Evolutionary conservation across 2,329 filamentous ascomycete species (phyloP).

Genomic region (Aspergillus caelatus): DNA sequence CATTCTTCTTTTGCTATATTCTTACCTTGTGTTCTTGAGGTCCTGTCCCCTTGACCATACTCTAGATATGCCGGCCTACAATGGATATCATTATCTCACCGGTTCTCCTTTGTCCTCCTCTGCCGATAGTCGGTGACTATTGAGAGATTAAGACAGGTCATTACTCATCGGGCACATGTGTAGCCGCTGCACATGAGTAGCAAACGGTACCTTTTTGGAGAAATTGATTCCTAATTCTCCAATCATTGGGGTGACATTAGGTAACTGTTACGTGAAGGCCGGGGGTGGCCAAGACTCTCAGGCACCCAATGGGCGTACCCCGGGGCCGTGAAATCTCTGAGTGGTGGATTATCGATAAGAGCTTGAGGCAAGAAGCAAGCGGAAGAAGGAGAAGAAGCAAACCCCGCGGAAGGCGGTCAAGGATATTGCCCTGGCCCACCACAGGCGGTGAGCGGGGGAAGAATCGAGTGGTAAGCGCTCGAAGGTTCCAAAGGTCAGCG

Average conservation of each 20-base stretch:
- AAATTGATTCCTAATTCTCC: background rate
- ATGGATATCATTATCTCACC: background rate
- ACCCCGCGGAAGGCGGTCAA: constrained; percentile 22
- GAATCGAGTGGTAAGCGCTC: constrained; percentile 36
- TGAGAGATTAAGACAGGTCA: background rate
- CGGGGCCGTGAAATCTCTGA: constrained; percentile 5
- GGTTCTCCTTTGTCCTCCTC: background rate
- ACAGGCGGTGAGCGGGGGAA: constrained; percentile 30
- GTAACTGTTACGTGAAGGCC: constrained; percentile 1
- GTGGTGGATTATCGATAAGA: constrained; percentile 23
- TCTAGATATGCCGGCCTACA: background rate
- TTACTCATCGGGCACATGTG: background rate
- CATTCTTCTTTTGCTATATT: background rate
- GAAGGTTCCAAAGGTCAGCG: constrained; percentile 42
- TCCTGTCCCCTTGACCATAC: background rate
- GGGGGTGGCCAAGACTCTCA: background rate
- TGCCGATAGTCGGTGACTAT: background rate
- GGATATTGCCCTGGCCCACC: constrained; percentile 24
- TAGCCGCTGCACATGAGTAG: background rate
- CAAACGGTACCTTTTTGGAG: background rate
- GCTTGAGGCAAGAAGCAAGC: background rate
- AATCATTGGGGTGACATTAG: background rate
- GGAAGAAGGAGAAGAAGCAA: background rate
- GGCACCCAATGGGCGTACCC: constrained; percentile 3
- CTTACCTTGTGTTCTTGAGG: background rate